Evolutionary conservation across 805 yeast genomes (phyloP), one percentile per base, ranked within the genome.

Genomic region (Saturnispora kantuleensis): DNA sequence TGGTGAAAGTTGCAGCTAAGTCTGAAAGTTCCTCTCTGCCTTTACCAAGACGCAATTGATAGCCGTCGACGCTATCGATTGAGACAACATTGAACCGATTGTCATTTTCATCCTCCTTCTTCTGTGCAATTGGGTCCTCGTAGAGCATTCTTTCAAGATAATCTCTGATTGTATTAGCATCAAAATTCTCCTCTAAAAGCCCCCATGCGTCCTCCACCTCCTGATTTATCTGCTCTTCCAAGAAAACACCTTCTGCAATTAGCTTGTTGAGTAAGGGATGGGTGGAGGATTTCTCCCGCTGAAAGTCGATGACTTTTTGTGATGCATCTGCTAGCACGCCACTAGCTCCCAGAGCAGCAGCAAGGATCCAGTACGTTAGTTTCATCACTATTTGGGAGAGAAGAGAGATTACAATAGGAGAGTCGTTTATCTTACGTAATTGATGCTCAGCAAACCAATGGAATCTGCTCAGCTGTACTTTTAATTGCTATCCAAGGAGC

Each of bases 11-110:
- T 11, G 16, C 11, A 9, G 12, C 38, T 13, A n/a, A 2, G 16
- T 38, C 15, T 21, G 5, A 21, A 21, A 21, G 8, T 21, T 38
- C 41, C 10, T 10, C 39, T 1, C 30, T 10, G 15, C 53, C 17
- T 18, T 47, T 44, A 1, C 40, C 51, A n/a, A 57, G 40, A 41
- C 63, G 51, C 35, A 60, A 50, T 33, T 53, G 47, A 42, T 59
- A 52, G n/a, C 52, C 47, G 31, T 56, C 57, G 15, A 56, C 38
- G 11, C 48, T 42, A 4, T 41, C 36, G 9, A 48, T 38, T 1
- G 40, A 36, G 29, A 55, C 36, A 26, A 35, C 15, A 3, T 44
- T 49, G 17, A 33, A 49, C 1, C 28, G 18, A 4, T 29, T 12
- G 15, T 12, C 37, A 17, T 8, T 28, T 11, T 35, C 12, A 15